Evolutionary conservation across 148 eudicot genomes (phyloP).

Genomic region (Rhododendron molle): DNA sequence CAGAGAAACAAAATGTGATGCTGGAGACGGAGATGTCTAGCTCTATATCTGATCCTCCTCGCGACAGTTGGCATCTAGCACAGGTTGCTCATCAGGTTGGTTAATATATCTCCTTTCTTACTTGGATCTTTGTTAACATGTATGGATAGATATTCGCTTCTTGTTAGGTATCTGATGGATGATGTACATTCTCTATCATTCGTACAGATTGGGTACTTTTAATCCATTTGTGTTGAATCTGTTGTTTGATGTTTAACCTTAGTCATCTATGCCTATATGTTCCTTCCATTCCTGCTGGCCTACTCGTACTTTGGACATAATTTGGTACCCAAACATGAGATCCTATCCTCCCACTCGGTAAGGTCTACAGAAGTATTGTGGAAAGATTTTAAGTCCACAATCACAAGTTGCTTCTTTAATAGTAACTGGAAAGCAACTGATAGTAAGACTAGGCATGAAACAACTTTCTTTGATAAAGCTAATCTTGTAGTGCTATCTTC

Average conservation of each 20-base stretch:
- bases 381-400: neutral
- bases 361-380: neutral
- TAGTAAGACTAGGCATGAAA: neutral
- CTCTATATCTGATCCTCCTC: constrained; percentile 38
- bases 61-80: constrained; percentile 45
- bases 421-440: neutral
- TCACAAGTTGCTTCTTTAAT: neutral
- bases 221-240: neutral
- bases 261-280: neutral
- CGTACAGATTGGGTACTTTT: neutral
- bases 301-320: neutral
- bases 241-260: neutral
- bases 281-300: neutral
- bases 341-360: neutral
- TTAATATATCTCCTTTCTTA: neutral
- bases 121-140: neutral
- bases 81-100: constrained; percentile 45
- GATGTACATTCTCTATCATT: neutral
- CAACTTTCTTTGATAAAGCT: neutral
- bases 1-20: constrained; percentile 29
- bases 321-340: neutral
- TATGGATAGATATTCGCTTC: neutral
- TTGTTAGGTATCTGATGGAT: neutral
- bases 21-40: constrained; percentile 26
- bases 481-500: neutral